Evolutionary conservation across 768 basidiomycete genomes (phyloP).

Genomic region (Serendipita vermifera): DNA sequence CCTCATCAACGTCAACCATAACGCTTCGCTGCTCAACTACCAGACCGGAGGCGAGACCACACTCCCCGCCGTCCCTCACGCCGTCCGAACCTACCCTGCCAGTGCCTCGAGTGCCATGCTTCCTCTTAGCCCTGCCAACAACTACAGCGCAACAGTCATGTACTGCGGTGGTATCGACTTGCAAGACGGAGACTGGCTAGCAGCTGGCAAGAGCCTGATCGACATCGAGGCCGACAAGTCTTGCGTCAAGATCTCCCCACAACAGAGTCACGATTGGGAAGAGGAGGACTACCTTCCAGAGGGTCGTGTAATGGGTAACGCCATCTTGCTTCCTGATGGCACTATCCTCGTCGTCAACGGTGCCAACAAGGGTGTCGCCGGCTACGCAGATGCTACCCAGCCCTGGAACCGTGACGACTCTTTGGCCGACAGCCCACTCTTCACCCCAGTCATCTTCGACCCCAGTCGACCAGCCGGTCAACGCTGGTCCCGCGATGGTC

Average conservation of each 20-base stretch:
- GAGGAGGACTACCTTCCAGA: constrained; percentile 16
- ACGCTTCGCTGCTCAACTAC: constrained; percentile 4
- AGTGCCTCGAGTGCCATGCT: constrained; percentile 6
- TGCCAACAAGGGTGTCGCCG: constrained; percentile 35
- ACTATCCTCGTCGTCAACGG: constrained; percentile 25
- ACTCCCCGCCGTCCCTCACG: constrained; percentile 18
- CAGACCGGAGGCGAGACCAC: constrained; percentile 16
- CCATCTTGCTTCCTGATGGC: constrained; percentile 20
- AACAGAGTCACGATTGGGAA: constrained; percentile 17
- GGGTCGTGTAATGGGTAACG: constrained; percentile 19
- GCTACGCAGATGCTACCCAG: constrained; percentile 17
- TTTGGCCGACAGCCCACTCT: constrained; percentile 49
- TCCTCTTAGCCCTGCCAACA: background rate
- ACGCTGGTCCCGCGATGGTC: constrained; percentile 53
- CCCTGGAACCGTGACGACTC: constrained; percentile 21
- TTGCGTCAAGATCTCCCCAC: constrained; percentile 16
- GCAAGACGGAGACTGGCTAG: background rate
- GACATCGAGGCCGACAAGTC: constrained; percentile 16
- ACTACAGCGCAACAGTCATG: constrained; percentile 12
- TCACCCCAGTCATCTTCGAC: constrained; percentile 51
- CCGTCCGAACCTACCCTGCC: constrained; percentile 16
- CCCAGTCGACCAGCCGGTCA: constrained; percentile 44
- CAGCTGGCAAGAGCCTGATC: background rate
- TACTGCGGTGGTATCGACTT: constrained; percentile 14
- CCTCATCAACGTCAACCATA: background rate